Evolutionary conservation across 2,329 filamentous ascomycete species (phyloP), one percentile per base, ranked within the genome.

Genomic region (Curvularia spicifera): DNA sequence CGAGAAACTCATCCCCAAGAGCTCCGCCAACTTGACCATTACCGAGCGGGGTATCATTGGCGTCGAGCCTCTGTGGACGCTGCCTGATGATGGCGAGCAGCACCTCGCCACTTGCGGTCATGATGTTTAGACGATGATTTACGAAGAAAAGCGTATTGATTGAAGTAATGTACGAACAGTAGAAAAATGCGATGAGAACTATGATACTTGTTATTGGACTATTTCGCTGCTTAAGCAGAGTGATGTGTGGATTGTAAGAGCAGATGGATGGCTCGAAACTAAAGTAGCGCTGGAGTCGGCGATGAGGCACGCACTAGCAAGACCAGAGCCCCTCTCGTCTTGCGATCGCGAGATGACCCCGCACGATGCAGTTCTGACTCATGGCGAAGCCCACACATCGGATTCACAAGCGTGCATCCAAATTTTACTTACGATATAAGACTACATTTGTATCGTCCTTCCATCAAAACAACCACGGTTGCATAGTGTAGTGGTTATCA

Each of bases 1-100:
- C 5, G 55, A 69, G 20, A 62, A 76, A 26, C 57, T 76, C 8
- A 76, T 77, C 8, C 75, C 75, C 4, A 74, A 73, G 66, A 75
- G 69, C 59, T 67, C 71, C 1, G 64, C 69, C 2, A 76, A 76
- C 47, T 63, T 68, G 8, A 75, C 67, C 9, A 71, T 73, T 45
- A 66, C 62, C 8, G 51, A 63, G 20, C 61, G 72, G 15, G 71
- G 72, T 13, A 53, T 76, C 8, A 62, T 70, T 33, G 69, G 66
- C 3, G 48, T 71, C 15, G 70, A 74, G 22, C 64, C 74, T 13
- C 58, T 68, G 26, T 76, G 72, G 73, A 74, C 72, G 4, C 51
- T 67, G 1, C 66, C 61, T 5, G 69, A 54, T 1, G 67, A 71
- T 29, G 67, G 68, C 2, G 74, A 76, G 51, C 63, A 65, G 46